Evolutionary conservation across 2,329 filamentous ascomycete genomes (phyloP).

Genomic region (Lecanosticta acicola): DNA sequence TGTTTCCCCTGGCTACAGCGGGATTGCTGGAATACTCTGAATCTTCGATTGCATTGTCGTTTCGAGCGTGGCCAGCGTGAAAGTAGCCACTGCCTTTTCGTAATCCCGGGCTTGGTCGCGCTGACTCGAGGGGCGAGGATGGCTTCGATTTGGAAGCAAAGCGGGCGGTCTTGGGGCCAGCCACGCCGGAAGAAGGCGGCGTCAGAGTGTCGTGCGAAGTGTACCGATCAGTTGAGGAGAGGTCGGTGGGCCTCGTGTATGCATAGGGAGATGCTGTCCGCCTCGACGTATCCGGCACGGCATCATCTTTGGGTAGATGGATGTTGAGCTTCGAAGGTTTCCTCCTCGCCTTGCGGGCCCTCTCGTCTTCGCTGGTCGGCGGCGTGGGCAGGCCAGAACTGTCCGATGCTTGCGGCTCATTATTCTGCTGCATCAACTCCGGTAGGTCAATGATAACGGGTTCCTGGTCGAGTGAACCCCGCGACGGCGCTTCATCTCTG

Average conservation of each 20-base stretch:
- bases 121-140: constrained; percentile 25
- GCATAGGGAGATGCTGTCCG: constrained; percentile 44
- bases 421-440: constrained; percentile 17
- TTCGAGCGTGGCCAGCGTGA: constrained; percentile 8
- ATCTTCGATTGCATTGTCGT: constrained; percentile 26
- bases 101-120: constrained; percentile 18
- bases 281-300: constrained; percentile 37
- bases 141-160: constrained; percentile 2
- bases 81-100: constrained; percentile 26
- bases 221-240: constrained; percentile 38
- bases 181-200: constrained; percentile 28
- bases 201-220: constrained; percentile 47
- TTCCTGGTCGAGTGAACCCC: constrained; percentile 63
- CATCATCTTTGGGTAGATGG: constrained; percentile 29
- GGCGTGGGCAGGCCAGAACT: constrained; percentile 28
- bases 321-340: constrained; percentile 33
- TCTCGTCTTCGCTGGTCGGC: constrained; percentile 36
- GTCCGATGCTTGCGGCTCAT: constrained; percentile 54
- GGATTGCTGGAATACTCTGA: constrained; percentile 17
- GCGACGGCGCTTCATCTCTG: constrained; percentile 54
- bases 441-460: constrained; percentile 59
- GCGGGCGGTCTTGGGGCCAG: constrained; percentile 3
- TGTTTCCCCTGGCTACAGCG: constrained; percentile 8
- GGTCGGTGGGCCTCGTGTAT: constrained; percentile 35
- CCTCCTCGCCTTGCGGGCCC: constrained; percentile 23